phyloP scores from a whole-genome alignment of 441 rosid species.

The Hura crepitans region DNA sequence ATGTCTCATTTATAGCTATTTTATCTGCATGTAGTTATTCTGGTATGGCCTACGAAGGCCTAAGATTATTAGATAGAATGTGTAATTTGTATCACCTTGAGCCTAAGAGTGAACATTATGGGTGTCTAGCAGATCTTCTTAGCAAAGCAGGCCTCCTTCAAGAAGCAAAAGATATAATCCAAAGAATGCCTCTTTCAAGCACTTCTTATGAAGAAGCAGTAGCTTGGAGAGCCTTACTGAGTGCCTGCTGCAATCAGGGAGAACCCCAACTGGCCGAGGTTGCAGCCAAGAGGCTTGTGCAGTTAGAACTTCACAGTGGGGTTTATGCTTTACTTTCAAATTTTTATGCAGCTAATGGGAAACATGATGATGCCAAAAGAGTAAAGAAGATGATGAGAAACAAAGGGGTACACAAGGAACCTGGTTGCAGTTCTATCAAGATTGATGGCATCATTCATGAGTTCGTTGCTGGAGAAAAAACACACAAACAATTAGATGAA shows the following conservation, averaged over 20 bases:
- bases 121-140: slow-evolving; percentile 52
- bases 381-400: slow-evolving; percentile 57
- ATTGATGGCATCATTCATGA: slow-evolving; percentile 45
- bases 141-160: slow-evolving; percentile 54
- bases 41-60: slow-evolving; percentile 51
- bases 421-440: slow-evolving; percentile 61
- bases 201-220: slow-evolving; percentile 38
- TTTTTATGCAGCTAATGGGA: slow-evolving; percentile 43
- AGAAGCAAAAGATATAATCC: slow-evolving; percentile 48
- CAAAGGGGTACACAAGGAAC: slow-evolving; percentile 52
- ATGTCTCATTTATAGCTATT: slow-evolving; percentile 49
- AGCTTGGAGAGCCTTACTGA: slow-evolving; percentile 50
- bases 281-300: slow-evolving; percentile 43
- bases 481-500: slow-evolving; percentile 38
- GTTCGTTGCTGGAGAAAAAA: slow-evolving; percentile 49
- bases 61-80: slow-evolving; percentile 43
- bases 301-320: slow-evolving; percentile 42
- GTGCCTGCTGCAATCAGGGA: slow-evolving; percentile 34
- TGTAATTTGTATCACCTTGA: slow-evolving; percentile 33
- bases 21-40: slow-evolving; percentile 62
- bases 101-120: slow-evolving; percentile 54
- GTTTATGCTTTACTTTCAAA: slow-evolving; percentile 47
- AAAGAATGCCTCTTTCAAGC: slow-evolving; percentile 30
- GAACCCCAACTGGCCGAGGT: slow-evolving; percentile 34
- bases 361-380: slow-evolving; percentile 46